Base-by-base conservation (phyloP, 805 yeast genomes). In the Spathaspora gorwiae region DNA sequence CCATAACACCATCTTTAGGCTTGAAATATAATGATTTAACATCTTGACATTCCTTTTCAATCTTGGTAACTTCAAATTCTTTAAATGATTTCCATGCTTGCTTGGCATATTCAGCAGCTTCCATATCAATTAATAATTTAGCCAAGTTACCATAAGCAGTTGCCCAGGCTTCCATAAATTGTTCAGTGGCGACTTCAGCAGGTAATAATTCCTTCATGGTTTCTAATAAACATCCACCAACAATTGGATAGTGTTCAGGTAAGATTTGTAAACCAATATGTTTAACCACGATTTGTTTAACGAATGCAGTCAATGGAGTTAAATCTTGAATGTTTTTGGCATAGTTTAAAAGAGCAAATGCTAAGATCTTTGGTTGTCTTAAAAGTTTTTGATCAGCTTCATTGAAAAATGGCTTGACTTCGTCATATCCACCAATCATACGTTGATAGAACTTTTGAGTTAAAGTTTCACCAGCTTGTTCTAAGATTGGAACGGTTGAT, bases 201-300 rank as follows among this genome's bases (percentile, higher is more conserved):
- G 87, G 87, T 32, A 84, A 64, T 35, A 80, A 70, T 44, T 74
- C 73, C 35, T 61, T 58, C 61, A 85, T 71, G 11, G 88, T 79
- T 26, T 65, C 64, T 30, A 84, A 57, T n/a, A 85, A 61, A 48
- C 74, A 71, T 29, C 61, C 57, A 27, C 89, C 90, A 30, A 84
- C 89, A 51, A 80, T 70, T 19, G 81, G 79, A 54, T 84, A 84
- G 47, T 83, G 88, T 45, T 79, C 84, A 3, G 89, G 78, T 49
- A 64, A 59, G 37, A 84, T 73, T 55, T 79, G 79, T 49, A 84
- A 65, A 37, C 86, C 85, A 47, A 78, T 81, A 53, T 84, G 90
- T 60, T 83, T 84, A 51, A 71, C 73, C 38, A 77, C 84, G 53
- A 84, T 80, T 48, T 77, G 79, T 40, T 73, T 65, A 8, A 84